Evolutionary conservation across 2,329 filamentous ascomycete species (phyloP).

Genomic region (Ceratocystis colombiana): DNA sequence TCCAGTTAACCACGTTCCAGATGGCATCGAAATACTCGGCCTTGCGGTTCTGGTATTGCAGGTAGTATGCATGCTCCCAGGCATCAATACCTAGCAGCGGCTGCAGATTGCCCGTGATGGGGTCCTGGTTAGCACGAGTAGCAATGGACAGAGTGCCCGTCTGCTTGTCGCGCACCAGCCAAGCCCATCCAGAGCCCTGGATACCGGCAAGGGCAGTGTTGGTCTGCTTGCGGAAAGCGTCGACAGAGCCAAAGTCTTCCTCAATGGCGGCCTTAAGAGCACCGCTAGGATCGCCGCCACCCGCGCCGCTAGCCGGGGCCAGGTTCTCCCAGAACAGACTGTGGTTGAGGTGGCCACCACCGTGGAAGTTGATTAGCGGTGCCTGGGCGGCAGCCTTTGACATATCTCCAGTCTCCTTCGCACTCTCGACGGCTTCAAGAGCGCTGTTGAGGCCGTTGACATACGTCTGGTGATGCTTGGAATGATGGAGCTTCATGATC

Average conservation of each 20-base stretch:
- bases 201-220: constrained; percentile 60
- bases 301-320: constrained; percentile 52
- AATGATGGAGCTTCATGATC: constrained; percentile 95
- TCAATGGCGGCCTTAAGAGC: constrained; percentile 56
- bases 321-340: constrained; percentile 79
- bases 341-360: constrained; percentile 79
- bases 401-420: constrained; percentile 52
- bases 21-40: constrained; percentile 88
- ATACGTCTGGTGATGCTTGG: constrained; percentile 89
- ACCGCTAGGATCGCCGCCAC: constrained; percentile 50
- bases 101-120: constrained; percentile 70
- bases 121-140: constrained; percentile 78
- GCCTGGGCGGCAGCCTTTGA: constrained; percentile 42
- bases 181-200: constrained; percentile 84
- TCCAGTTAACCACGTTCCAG: constrained; percentile 96
- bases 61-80: constrained; percentile 93
- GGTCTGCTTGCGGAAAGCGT: constrained; percentile 55
- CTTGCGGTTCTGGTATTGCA: constrained; percentile 96
- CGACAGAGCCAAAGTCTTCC: constrained; percentile 56
- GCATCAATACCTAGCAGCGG: constrained; percentile 85
- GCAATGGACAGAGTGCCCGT: constrained; percentile 53
- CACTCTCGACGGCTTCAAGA: constrained; percentile 57
- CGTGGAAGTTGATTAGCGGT: constrained; percentile 63
- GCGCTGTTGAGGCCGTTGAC: constrained; percentile 81
- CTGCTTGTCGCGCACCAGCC: constrained; percentile 65